These are phyloP conservation scores for Cladobotryum protrusum DNA, from an alignment of 2,329 filamentous ascomycete species.

Conservation along the genomic window DNA sequence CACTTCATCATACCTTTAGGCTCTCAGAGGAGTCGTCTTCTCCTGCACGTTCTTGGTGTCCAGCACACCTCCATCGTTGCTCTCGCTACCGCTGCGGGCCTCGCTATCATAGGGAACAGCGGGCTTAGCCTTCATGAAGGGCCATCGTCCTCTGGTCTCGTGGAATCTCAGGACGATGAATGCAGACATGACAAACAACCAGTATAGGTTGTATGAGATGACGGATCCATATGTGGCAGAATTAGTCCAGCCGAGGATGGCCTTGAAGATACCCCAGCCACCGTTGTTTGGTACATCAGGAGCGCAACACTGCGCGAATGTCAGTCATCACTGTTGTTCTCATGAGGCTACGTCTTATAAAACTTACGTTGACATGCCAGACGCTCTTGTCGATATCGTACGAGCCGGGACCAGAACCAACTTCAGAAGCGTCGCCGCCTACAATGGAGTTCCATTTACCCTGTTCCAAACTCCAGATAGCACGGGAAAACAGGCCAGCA, in stretches of 20 bases:
- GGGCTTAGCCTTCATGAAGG: conserved; percentile 34
- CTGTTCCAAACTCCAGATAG: conserved; percentile 68
- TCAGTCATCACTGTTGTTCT: background rate
- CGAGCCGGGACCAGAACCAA: conserved; percentile 59
- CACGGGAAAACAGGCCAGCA: conserved; percentile 72
- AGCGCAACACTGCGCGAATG: conserved; percentile 61
- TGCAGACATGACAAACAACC: conserved; percentile 66
- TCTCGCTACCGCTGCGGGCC: conserved; percentile 20
- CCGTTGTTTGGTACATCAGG: conserved; percentile 65
- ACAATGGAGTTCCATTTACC: conserved; percentile 62
- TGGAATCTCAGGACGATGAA: conserved; percentile 62
- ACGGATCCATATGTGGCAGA: conserved; percentile 83
- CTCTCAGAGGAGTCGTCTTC: conserved; percentile 19
- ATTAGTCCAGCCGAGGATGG: conserved; percentile 81
- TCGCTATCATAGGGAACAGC: conserved; percentile 12
- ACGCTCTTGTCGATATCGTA: conserved; percentile 74
- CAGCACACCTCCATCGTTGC: conserved; percentile 17
- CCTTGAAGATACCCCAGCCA: conserved; percentile 84
- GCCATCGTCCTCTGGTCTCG: conserved; percentile 50
- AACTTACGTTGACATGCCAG: conserved; percentile 72
- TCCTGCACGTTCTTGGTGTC: conserved; percentile 22
- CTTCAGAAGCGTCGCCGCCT: conserved; percentile 49
- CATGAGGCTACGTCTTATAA: background rate
- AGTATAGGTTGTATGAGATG: conserved; percentile 83
- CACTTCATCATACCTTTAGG: no score